phyloP scores from a whole-genome alignment of 148 eudicot genomes.

The Rhododendron henanense region DNA sequence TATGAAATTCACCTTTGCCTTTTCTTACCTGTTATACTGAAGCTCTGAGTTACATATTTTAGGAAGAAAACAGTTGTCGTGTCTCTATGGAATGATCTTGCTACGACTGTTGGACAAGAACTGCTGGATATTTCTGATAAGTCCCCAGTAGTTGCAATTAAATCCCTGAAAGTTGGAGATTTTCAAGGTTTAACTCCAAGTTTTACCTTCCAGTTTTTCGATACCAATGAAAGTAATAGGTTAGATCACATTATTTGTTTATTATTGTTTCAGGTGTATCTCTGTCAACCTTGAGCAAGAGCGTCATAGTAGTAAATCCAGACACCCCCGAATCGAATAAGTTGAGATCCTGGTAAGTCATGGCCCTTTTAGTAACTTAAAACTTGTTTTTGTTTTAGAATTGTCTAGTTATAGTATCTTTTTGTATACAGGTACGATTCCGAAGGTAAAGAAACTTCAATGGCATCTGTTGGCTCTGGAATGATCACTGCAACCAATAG shows the following conservation, averaged over 20 bases:
- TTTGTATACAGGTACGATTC: slow-evolving; percentile 61
- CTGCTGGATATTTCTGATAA: slow-evolving; percentile 81
- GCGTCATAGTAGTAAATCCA: slow-evolving; percentile 66
- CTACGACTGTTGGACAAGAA: slow-evolving; percentile 81
- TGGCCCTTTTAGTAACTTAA: not conserved
- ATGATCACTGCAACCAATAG: slow-evolving; percentile 43
- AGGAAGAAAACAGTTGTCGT: slow-evolving; percentile 96
- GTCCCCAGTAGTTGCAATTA: slow-evolving; percentile 89
- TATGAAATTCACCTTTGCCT: not conserved
- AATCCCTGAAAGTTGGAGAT: slow-evolving; percentile 82
- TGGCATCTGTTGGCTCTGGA: slow-evolving; percentile 86
- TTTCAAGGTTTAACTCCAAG: slow-evolving; percentile 48
- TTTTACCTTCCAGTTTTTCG: not conserved
- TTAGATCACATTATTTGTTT: not conserved
- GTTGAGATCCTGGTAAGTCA: slow-evolving; percentile 68
- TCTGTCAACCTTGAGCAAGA: slow-evolving; percentile 78
- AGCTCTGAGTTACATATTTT: slow-evolving; percentile 12
- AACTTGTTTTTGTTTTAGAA: not conserved
- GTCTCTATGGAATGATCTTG: slow-evolving; percentile 88
- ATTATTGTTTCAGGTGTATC: slow-evolving; percentile 60
- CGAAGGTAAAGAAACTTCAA: slow-evolving; percentile 81
- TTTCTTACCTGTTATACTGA: slow-evolving; percentile 5
- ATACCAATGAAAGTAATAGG: not conserved
- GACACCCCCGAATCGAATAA: slow-evolving; percentile 68
- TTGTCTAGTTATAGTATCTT: not conserved